These are phyloP conservation scores for Caulochytrium protostelioides DNA, from an alignment of 371 early-diverging fungal genomes.

Conservation along the genomic window DNA sequence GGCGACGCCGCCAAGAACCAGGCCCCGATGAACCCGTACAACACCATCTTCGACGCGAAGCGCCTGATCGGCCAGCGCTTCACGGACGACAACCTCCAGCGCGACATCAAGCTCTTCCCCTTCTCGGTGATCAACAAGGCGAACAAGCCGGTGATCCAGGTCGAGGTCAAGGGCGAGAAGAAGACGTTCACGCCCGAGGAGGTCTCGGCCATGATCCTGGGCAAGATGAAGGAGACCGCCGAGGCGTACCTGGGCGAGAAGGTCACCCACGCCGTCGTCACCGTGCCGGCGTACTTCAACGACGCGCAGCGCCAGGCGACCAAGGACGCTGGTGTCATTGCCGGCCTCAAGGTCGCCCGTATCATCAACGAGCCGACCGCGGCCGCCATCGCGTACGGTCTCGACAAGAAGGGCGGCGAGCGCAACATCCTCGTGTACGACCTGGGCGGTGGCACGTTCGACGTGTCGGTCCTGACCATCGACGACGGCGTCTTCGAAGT, in stretches of 20 bases:
- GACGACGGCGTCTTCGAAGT: constrained; percentile 74
- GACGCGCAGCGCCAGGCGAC: constrained; percentile 54
- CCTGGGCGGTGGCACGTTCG: constrained; percentile 91
- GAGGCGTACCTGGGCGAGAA: constrained; percentile 29
- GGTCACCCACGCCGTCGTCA: constrained; percentile 42
- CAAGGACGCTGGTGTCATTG: constrained; percentile 47
- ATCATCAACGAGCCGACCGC: constrained; percentile 57
- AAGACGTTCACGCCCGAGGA: constrained; percentile 42
- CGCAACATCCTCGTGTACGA: constrained; percentile 69
- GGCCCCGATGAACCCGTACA: constrained; percentile 53
- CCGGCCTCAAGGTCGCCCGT: constrained; percentile 40
- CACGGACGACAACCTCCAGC: constrained; percentile 59
- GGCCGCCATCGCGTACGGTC: constrained; percentile 51
- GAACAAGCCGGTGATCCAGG: constrained; percentile 58
- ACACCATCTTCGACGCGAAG: constrained; percentile 88
- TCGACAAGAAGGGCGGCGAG: constrained; percentile 34
- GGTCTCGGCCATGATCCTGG: constrained; percentile 38
- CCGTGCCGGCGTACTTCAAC: constrained; percentile 65
- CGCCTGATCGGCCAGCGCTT: constrained; percentile 77
- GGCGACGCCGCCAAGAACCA: constrained; percentile 78
- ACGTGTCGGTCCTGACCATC: constrained; percentile 71
- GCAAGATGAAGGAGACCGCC: constrained; percentile 35
- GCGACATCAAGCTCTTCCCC: constrained; percentile 76
- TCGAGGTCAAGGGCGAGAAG: constrained; percentile 43
- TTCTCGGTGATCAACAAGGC: constrained; percentile 63